Evolutionary conservation across 2,329 filamentous ascomycete species (phyloP), one percentile per base, ranked within the genome.

Genomic region (Helotiales sp.): DNA sequence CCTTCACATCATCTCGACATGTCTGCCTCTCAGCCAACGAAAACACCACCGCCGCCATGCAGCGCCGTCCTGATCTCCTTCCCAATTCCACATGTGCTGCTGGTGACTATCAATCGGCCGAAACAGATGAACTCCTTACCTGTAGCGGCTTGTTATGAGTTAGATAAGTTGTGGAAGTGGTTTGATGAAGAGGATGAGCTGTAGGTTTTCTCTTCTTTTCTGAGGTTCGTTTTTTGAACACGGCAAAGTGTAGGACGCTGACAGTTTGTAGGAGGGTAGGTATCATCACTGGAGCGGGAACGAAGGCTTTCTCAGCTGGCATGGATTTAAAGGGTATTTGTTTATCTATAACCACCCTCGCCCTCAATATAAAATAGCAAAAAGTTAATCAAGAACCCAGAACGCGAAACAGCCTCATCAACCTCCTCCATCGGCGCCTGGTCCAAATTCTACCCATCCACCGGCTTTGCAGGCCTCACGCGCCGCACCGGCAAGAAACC

Each of bases 401-500:
- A 54, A 24, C 49, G 22, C 10, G 34, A 43, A 60, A 26, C 11
- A 17, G 15, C 57, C 20, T 45, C 49, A 22, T 17, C n/a, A 7
- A 58, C 26, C 3, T 17, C 22, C n/a, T 5, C 10, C n/a, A 45
- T 49, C 26, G 24, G 50, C 52, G n/a, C 8, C 52, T 59, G 62
- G 28, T 34, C 54, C n/a, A 26, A 26, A 26, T 57, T 32, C 52
- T 82, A 83, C 69, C 83, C 84, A 1, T 64, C 79, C 1, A 78
- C 78, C 1, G 87, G 87, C 0, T 87, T 88, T 73, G 83, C 80
- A 43, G 87, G 86, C 0, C 74, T 90, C 15, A 86, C 84, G 47
- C 79, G 84, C 47, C 80, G 88, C 13, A 77, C 77, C 13, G 87
- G 88, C 0, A 88, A 86, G 79, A 88, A 88, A 76, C 86, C 86